phyloP scores from a whole-genome alignment of 805 yeast genomes.

The Schwanniomyces vanrijiae region DNA sequence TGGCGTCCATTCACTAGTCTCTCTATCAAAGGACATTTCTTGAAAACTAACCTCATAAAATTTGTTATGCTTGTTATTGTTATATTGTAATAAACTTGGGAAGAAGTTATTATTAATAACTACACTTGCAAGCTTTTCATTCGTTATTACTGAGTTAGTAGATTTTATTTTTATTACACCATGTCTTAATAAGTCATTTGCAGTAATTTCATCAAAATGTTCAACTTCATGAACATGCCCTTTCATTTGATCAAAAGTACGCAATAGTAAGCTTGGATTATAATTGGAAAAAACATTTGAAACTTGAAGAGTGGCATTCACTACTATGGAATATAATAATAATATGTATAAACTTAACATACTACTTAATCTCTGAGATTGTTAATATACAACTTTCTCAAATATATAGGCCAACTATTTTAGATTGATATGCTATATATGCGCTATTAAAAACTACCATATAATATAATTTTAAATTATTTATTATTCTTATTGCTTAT shows the following conservation, averaged over 20 bases:
- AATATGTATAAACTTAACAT: background rate
- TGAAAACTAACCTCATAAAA: conserved; percentile 8
- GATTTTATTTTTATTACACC: conserved; percentile 11
- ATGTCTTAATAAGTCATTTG: conserved; percentile 8
- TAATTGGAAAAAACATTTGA: background rate
- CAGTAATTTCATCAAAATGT: conserved; percentile 8
- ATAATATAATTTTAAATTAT: no score
- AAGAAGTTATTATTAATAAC: conserved; percentile 9
- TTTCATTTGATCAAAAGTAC: conserved; percentile 6
- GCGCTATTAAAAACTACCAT: no score
- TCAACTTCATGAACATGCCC: conserved; percentile 8
- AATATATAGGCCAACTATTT: background rate
- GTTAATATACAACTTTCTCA: background rate
- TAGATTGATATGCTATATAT: background rate
- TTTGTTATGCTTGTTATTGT: background rate
- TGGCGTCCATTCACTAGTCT: conserved; percentile 8
- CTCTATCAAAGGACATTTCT: background rate
- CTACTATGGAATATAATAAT: background rate
- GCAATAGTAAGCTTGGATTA: conserved; percentile 5
- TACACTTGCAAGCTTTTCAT: conserved; percentile 8
- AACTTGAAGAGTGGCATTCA: background rate
- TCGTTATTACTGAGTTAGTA: conserved; percentile 12
- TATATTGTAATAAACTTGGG: conserved; percentile 3
- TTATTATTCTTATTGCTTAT: background rate
- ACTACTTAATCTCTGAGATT: background rate